phyloP scores from a whole-genome alignment of 2,329 filamentous ascomycete genomes.

The Cladosporium sphaerospermum region DNA sequence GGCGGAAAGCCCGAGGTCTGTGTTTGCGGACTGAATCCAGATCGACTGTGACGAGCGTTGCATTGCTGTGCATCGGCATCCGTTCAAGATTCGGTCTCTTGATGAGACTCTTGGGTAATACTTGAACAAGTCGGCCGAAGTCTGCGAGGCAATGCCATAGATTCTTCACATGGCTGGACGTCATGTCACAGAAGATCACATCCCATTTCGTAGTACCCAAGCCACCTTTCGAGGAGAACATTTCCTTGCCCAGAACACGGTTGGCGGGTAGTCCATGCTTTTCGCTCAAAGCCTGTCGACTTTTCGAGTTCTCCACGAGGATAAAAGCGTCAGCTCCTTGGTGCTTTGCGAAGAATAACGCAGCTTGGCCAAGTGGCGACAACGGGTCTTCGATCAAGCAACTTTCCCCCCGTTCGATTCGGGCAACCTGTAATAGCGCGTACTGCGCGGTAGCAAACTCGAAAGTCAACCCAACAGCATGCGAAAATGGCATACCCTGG shows the following conservation, averaged over 20 bases:
- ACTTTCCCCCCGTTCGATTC: neutral
- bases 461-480: neutral
- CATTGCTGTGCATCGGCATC: neutral
- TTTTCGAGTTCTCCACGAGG: neutral
- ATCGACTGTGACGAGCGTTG: neutral
- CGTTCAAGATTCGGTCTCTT: neutral
- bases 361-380: neutral
- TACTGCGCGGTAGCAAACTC: neutral
- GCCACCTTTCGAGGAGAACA: neutral
- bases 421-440: neutral
- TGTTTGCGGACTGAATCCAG: neutral
- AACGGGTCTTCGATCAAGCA: neutral
- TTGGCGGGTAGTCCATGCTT: neutral
- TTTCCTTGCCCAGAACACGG: neutral
- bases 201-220: neutral
- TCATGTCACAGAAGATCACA: neutral
- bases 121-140: conserved; percentile 20
- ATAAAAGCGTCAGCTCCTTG: neutral
- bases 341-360: neutral
- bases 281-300: neutral
- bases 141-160: conserved; percentile 21
- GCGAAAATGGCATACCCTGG: neutral
- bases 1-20: neutral
- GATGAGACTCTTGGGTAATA: neutral
- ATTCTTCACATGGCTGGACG: neutral